A percentile compares a stretch with the other conserved stretches of the same genome.
Evolutionary conservation across 2,329 filamentous ascomycete species (phyloP).

Genomic region (Cercospora nicotianae): DNA sequence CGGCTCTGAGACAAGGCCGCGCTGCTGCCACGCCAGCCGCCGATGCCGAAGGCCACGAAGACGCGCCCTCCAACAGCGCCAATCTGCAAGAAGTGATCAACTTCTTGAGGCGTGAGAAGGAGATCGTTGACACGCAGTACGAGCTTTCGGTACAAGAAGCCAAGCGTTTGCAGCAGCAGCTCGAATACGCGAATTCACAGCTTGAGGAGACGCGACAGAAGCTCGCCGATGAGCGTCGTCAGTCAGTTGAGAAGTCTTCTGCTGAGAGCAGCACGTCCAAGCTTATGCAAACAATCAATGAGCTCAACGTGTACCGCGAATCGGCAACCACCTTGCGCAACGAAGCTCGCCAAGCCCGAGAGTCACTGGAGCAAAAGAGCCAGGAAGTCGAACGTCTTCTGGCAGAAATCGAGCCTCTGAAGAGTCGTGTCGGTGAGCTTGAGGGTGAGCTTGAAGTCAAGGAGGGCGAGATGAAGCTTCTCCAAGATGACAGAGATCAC

Average conservation of each 20-base stretch:
- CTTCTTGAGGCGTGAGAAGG: slow-evolving; percentile 91
- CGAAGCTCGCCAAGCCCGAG: slow-evolving; percentile 76
- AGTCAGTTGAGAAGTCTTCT: slow-evolving; percentile 70
- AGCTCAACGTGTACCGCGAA: slow-evolving; percentile 93
- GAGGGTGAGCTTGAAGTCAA: slow-evolving; percentile 78
- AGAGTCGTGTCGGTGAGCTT: slow-evolving; percentile 75
- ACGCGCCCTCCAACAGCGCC: slow-evolving; percentile 47
- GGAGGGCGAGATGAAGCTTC: slow-evolving; percentile 82
- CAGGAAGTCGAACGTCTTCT: slow-evolving; percentile 73
- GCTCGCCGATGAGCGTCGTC: slow-evolving; percentile 82
- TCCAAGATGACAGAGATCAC: slow-evolving; percentile 87
- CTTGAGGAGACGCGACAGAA: slow-evolving; percentile 87
- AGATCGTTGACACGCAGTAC: slow-evolving; percentile 95
- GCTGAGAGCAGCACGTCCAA: slow-evolving; percentile 80
- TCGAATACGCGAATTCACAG: slow-evolving; percentile 82
- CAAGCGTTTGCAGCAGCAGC: slow-evolving; percentile 84
- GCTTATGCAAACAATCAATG: slow-evolving; percentile 89
- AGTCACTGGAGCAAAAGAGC: slow-evolving; percentile 72
- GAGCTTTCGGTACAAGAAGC: slow-evolving; percentile 85
- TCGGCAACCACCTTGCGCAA: slow-evolving; percentile 88
- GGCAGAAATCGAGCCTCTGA: slow-evolving; percentile 75
- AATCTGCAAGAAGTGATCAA: slow-evolving; percentile 87
- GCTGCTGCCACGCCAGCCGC: slow-evolving; percentile 57
- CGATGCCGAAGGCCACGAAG: slow-evolving; percentile 37
- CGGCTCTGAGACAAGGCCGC: slow-evolving; percentile 74